Percentiles rank a stretch among this genome's conserved stretches.
Evolutionary conservation across 192 early-diverging fungal genomes (phyloP).

Genomic region (Linnemannia zychae): DNA sequence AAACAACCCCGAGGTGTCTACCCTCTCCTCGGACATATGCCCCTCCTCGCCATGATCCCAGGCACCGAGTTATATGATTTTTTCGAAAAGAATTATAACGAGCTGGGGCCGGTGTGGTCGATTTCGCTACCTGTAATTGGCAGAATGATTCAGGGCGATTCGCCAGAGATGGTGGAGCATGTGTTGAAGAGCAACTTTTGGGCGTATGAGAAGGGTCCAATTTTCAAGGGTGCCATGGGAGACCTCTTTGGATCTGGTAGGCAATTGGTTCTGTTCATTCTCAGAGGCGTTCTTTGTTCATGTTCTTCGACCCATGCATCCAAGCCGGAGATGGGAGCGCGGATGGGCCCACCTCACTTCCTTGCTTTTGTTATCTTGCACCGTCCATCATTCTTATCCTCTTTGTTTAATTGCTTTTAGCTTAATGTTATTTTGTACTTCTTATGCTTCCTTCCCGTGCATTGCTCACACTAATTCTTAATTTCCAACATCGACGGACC

Average conservation of each 20-base stretch:
- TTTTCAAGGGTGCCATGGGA: background rate
- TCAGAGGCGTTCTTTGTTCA: background rate
- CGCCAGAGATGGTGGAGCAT: conserved; percentile 31
- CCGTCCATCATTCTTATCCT: background rate
- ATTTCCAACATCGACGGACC: background rate
- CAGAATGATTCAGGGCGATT: conserved; percentile 33
- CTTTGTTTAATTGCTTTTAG: background rate
- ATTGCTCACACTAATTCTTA: background rate
- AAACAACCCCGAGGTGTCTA: conserved; percentile 27
- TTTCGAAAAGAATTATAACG: conserved; percentile 19
- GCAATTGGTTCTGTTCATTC: background rate
- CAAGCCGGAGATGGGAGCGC: no score
- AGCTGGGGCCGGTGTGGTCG: conserved; percentile 26
- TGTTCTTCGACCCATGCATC: no score
- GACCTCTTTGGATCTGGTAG: conserved; percentile 14
- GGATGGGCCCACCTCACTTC: no score
- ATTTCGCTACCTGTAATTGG: conserved; percentile 19
- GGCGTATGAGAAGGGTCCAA: conserved; percentile 10
- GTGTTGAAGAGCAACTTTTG: conserved; percentile 22
- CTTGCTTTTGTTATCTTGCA: conserved; percentile 7
- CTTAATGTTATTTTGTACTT: background rate
- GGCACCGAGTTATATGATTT: conserved; percentile 11
- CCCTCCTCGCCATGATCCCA: conserved; percentile 18
- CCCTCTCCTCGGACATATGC: conserved; percentile 27
- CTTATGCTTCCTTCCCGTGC: conserved; percentile 19